These are phyloP conservation scores for Exserohilum turcica DNA, from an alignment of 2,329 filamentous ascomycete species.

Conservation along the genomic window DNA sequence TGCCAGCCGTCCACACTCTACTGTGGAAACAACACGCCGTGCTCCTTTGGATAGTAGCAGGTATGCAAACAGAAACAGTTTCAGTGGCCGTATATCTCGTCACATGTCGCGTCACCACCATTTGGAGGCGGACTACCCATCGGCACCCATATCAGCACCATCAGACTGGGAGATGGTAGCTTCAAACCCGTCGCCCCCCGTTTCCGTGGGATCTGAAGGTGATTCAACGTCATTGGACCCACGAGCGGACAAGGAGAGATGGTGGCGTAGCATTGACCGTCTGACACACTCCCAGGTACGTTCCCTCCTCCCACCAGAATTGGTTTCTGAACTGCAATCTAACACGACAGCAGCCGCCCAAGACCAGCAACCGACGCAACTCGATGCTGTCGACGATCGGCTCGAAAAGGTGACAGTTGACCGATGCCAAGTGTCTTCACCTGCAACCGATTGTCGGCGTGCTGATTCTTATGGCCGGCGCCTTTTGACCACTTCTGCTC, in stretches of 20 bases:
- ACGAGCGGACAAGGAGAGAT: slow-evolving; percentile 15
- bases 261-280: slow-evolving; percentile 20
- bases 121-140: slow-evolving; percentile 9
- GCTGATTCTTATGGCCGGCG: too few relatives aligned
- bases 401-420: background rate
- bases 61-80: slow-evolving; percentile 18
- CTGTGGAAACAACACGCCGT: slow-evolving; percentile 14
- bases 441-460: too few relatives aligned
- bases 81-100: slow-evolving; percentile 20
- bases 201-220: slow-evolving; percentile 21
- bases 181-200: slow-evolving; percentile 10
- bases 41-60: slow-evolving; percentile 22
- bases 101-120: slow-evolving; percentile 19
- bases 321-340: background rate
- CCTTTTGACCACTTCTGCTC: too few relatives aligned
- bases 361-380: background rate
- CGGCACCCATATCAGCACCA: slow-evolving; percentile 2
- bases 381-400: slow-evolving; percentile 1
- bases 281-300: slow-evolving; percentile 8
- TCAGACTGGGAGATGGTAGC: slow-evolving; percentile 25
- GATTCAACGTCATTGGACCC: slow-evolving; percentile 31
- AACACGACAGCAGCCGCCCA: background rate
- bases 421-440: too few relatives aligned
- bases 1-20: slow-evolving; percentile 13
- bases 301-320: background rate